Conservation (phyloP, 306 rosid species). For the Arachis stenosperma region DNA sequence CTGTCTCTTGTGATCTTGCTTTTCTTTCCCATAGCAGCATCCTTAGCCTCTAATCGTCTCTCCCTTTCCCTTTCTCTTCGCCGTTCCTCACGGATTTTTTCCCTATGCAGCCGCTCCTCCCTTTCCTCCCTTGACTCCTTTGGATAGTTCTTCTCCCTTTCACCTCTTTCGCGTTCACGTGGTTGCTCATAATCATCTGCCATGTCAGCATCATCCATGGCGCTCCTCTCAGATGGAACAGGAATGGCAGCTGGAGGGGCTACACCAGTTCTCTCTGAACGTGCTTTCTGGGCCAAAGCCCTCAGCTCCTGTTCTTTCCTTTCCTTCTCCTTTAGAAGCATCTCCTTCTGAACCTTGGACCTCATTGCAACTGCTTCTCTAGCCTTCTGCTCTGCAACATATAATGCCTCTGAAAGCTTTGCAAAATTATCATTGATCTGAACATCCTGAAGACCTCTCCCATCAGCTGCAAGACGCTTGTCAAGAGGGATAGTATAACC, state of each 20-base stretch:
- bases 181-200: constrained; percentile 61
- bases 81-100: constrained; percentile 88
- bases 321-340: constrained; percentile 86
- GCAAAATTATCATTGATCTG: constrained; percentile 89
- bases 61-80: constrained; percentile 91
- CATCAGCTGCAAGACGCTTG: constrained; percentile 89
- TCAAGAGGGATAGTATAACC: constrained; percentile 92
- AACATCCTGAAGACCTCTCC: constrained; percentile 88
- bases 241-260: constrained; percentile 58
- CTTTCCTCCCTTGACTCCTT: constrained; percentile 76
- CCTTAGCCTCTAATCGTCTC: constrained; percentile 90
- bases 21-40: constrained; percentile 90
- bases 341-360: constrained; percentile 88
- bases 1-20: constrained; percentile 92
- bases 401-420: constrained; percentile 78
- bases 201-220: constrained; percentile 55
- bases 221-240: constrained; percentile 49
- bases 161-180: constrained; percentile 55
- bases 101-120: constrained; percentile 67
- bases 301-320: constrained; percentile 82
- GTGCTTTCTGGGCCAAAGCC: constrained; percentile 81
- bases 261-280: constrained; percentile 78
- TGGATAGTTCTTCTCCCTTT: constrained; percentile 56
- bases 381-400: constrained; percentile 94
- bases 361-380: constrained; percentile 92